Evolutionary conservation across 1,139 yeast genomes (phyloP).

Genomic region (Taphrina wiesneri): DNA sequence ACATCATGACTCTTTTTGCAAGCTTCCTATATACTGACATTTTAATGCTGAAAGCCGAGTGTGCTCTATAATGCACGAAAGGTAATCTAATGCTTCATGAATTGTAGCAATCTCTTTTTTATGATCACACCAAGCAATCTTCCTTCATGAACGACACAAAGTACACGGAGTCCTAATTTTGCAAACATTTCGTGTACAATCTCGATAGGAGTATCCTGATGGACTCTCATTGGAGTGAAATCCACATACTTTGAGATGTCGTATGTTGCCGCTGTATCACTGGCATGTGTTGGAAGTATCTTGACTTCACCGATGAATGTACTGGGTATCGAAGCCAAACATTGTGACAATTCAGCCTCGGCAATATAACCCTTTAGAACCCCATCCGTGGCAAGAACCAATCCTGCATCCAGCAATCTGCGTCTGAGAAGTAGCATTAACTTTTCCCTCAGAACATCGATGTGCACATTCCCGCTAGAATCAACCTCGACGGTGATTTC

Average conservation of each 20-base stretch:
- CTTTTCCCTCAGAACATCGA: constrained; percentile 6
- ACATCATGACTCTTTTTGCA: too few species aligned
- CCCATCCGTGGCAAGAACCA: constrained; percentile 27
- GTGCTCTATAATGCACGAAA: neutral
- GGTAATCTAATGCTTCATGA: constrained; percentile 17
- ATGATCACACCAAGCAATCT: constrained; percentile 26
- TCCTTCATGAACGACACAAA: constrained; percentile 34
- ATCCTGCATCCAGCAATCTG: constrained; percentile 30
- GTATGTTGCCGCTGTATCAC: neutral
- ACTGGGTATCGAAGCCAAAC: constrained; percentile 1
- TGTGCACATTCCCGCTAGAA: neutral
- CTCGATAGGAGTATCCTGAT: constrained; percentile 34
- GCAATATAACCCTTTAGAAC: constrained; percentile 34
- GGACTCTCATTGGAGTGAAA: constrained; percentile 34
- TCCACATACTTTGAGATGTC: constrained; percentile 14
- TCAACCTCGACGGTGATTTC: constrained; percentile 22
- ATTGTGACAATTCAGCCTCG: constrained; percentile 8
- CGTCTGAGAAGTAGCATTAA: constrained; percentile 3
- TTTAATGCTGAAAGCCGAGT: neutral
- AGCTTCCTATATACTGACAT: neutral
- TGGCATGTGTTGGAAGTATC: neutral
- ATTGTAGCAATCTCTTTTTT: constrained; percentile 22
- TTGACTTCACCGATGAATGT: neutral
- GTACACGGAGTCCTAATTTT: constrained; percentile 32
- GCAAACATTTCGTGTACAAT: constrained; percentile 36